Base-by-base conservation (phyloP, 768 basidiomycete genomes). In the Phallus indusiatus region DNA sequence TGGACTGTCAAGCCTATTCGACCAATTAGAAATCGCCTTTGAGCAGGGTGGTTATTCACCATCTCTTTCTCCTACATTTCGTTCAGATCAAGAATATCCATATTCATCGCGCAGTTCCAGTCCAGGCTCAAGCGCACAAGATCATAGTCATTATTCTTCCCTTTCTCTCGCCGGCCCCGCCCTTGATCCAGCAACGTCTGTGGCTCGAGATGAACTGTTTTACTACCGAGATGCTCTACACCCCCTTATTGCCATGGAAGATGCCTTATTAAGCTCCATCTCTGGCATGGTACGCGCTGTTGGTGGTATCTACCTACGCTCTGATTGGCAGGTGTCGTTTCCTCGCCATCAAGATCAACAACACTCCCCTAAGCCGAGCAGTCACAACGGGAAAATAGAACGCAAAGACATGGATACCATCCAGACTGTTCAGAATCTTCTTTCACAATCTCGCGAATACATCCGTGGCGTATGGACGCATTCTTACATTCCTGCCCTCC, bases 1-100 rank as follows among this genome's bases (percentile, higher is more conserved):
- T 67, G 88, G 87, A 53, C 73, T 90, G 18, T 83, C 85, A 28
- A 84, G 81, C 72, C 83, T 88, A 51, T 77, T 91, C 54, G 80
- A 83, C 59, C 86, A 88, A 64, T 73, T 90, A 8, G 86, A 88
- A 63, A 74, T 73, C 63, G 81, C 84, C 64, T 76, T 59, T 20
- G 50, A 59, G 22, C 49, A 48, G n/a, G 36, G 36, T 10, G 36
- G 18, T 51, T 47, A 50, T 24, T 81, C 63, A 66, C 74, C 46
- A 66, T 51, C 53, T 24, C 55, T 61, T 60, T 65, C 61, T 22
- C 62, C 55, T 60, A 66, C 59, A 47, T 65, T 59, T 53, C 62
- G 33, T 53, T 55, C 61, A 42, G 57, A 59, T 55, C 63, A 59
- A 53, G 48, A 37, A 5, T 35, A 48, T 35, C 36, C 36, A 28